Conservation (phyloP, 2,329 filamentous ascomycete genomes). For the Pseudohalonectria lignicola region DNA sequence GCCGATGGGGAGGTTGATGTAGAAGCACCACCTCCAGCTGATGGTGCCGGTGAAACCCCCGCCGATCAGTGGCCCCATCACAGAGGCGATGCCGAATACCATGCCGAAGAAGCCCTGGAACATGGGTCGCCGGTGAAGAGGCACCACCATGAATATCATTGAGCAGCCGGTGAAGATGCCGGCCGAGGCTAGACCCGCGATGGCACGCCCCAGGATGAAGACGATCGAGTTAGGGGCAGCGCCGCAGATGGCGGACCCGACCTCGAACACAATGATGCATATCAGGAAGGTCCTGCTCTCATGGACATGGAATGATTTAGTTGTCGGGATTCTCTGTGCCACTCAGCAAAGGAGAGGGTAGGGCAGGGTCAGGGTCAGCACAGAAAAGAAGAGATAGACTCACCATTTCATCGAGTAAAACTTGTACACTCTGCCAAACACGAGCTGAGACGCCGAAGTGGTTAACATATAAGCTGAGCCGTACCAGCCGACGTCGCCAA, state of each 20-base stretch:
- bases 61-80: constrained; percentile 41
- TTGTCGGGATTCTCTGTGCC: too few relatives aligned
- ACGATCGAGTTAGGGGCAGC: constrained; percentile 39
- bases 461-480: constrained; percentile 51
- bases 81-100: constrained; percentile 42
- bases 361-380: too few relatives aligned
- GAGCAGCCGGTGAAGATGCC: constrained; percentile 47
- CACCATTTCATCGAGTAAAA: constrained; percentile 40
- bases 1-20: constrained; percentile 46
- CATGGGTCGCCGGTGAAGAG: constrained; percentile 47
- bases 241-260: constrained; percentile 43
- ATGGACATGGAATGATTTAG: background rate
- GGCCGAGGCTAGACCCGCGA: constrained; percentile 44
- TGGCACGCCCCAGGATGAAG: constrained; percentile 45
- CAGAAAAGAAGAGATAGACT: too few relatives aligned
- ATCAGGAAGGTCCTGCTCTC: constrained; percentile 28
- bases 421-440: constrained; percentile 43
- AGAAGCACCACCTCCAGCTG: constrained; percentile 49
- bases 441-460: constrained; percentile 40
- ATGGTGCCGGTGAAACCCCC: constrained; percentile 37
- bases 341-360: too few relatives aligned
- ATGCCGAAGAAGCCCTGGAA: constrained; percentile 46
- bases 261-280: constrained; percentile 39
- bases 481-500: constrained; percentile 55
- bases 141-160: constrained; percentile 46